Conservation (phyloP, 495 filamentous ascomycete species). For the Astrothelium macrocarpum region DNA sequence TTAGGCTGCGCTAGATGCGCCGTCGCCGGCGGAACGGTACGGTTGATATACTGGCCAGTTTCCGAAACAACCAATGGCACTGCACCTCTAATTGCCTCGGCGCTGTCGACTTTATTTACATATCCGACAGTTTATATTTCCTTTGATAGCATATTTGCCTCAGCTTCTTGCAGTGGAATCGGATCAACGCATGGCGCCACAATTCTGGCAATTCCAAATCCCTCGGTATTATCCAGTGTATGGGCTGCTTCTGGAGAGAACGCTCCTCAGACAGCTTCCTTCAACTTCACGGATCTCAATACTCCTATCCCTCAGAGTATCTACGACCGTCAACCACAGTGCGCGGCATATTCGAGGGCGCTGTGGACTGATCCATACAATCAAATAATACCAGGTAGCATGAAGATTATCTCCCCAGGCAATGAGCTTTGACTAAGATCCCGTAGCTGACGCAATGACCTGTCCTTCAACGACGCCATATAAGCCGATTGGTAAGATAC, state of each 20-base stretch:
- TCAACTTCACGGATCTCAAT: background rate
- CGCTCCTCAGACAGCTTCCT: background rate
- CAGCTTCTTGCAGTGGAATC: conserved; percentile 11
- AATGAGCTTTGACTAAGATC: background rate
- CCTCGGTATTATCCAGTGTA: conserved; percentile 5
- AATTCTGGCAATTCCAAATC: conserved; percentile 1
- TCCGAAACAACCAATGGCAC: background rate
- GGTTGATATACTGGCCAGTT: conserved; percentile 2
- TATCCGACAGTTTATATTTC: conserved; percentile 11
- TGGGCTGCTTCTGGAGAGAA: background rate
- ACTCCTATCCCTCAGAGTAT: background rate
- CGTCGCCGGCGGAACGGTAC: background rate
- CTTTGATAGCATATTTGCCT: conserved; percentile 8
- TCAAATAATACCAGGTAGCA: background rate
- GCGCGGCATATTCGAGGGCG: background rate
- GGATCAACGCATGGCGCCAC: conserved; percentile 1
- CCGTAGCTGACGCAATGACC: background rate
- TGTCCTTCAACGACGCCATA: background rate
- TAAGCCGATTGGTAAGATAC: background rate
- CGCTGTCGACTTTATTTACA: background rate
- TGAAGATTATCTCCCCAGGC: background rate
- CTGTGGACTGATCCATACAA: background rate
- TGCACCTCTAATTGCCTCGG: background rate
- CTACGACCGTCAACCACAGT: background rate
- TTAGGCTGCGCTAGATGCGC: background rate